A percentile compares a stretch with the other conserved stretches of the same genome.
Conservation (phyloP, 495 filamentous ascomycete genomes). For the Aspergillus panamensis region DNA sequence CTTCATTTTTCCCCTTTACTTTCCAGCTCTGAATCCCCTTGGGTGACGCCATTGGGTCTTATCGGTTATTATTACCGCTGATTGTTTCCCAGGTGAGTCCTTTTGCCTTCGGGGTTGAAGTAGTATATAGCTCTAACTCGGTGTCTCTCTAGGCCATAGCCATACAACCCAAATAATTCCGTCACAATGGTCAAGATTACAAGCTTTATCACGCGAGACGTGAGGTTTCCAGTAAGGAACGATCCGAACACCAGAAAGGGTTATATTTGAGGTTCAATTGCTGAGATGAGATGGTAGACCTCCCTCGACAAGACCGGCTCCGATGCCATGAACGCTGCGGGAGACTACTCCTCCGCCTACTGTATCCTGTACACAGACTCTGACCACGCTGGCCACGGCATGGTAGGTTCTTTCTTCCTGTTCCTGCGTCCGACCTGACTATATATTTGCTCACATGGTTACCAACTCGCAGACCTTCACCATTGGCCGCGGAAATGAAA, state of each 20-base stretch:
- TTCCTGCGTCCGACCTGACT: not conserved
- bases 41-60: not conserved
- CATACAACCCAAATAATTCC: not conserved
- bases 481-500: conserved; percentile 91
- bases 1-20: not conserved
- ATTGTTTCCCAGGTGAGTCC: not conserved
- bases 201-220: conserved; percentile 73
- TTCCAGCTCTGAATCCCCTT: not conserved
- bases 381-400: conserved; percentile 72
- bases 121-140: not conserved
- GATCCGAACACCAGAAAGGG: not conserved
- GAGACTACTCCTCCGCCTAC: conserved; percentile 91
- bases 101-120: not conserved
- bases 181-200: conserved; percentile 72
- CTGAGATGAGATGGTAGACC: conserved; percentile 48
- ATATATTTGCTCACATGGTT: not conserved
- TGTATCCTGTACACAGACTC: conserved; percentile 85
- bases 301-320: conserved; percentile 93
- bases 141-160: too few species aligned
- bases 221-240: conserved; percentile 73
- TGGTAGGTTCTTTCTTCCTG: conserved; percentile 56
- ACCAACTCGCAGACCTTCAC: conserved; percentile 73
- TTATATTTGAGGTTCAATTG: not conserved
- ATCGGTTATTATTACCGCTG: not conserved
- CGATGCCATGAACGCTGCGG: conserved; percentile 95